Evolutionary conservation across 2,329 filamentous ascomycete genomes (phyloP).

Genomic region (Hirsutella thompsonii): DNA sequence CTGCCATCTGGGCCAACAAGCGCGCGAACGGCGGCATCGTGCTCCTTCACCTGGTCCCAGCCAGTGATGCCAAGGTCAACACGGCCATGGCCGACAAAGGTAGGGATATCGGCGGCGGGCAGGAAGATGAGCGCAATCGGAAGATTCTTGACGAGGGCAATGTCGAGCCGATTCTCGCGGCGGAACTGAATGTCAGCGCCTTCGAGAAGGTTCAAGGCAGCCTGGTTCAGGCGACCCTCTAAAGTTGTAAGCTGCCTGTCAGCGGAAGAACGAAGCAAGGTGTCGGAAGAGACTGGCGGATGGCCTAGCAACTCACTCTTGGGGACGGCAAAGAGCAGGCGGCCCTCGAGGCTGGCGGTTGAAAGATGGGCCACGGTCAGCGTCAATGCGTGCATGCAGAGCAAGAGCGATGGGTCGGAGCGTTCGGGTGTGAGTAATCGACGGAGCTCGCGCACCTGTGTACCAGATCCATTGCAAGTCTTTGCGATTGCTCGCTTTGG

Average conservation of each 20-base stretch:
- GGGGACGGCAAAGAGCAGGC: slow-evolving; percentile 91
- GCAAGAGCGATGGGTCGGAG: background rate
- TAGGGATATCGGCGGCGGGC: slow-evolving; percentile 91
- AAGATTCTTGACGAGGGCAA: slow-evolving; percentile 94
- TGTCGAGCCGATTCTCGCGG: slow-evolving; percentile 88
- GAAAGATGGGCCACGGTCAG: too few species aligned
- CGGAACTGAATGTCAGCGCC: slow-evolving; percentile 95
- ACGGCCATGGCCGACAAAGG: slow-evolving; percentile 88
- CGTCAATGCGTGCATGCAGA: too few species aligned
- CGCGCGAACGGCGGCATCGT: slow-evolving; percentile 53
- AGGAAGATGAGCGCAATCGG: slow-evolving; percentile 94
- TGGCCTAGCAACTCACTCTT: slow-evolving; percentile 62
- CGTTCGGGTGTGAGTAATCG: background rate
- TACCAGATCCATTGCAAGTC: slow-evolving; percentile 33
- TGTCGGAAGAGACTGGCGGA: background rate
- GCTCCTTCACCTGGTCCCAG: slow-evolving; percentile 81
- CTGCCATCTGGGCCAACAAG: slow-evolving; percentile 31
- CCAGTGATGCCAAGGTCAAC: slow-evolving; percentile 94
- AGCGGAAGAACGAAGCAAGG: background rate
- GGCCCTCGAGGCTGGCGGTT: slow-evolving; percentile 63
- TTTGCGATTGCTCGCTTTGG: too few species aligned
- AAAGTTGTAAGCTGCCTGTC: slow-evolving; percentile 2
- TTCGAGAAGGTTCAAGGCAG: slow-evolving; percentile 78
- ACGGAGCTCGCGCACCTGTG: slow-evolving; percentile 31
- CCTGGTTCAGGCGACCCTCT: slow-evolving; percentile 90